phyloP scores from a whole-genome alignment of 495 filamentous ascomycete species.

The Aspergillus ellipticus region DNA sequence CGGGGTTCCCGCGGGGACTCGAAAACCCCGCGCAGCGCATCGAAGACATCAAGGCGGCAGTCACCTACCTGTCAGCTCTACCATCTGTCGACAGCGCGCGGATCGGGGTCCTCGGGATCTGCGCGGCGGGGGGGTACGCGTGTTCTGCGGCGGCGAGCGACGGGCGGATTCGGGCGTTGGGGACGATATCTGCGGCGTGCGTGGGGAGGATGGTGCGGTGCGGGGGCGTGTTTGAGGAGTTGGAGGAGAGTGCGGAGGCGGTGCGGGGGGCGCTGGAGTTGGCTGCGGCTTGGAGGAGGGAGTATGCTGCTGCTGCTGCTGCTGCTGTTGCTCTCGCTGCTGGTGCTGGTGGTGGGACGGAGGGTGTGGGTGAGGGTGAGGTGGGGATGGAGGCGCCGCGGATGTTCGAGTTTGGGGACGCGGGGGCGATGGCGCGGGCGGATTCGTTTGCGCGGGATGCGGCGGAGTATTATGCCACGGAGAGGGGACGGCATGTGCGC shows the following conservation, averaged over 20 bases:
- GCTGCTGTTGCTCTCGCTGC: too few species aligned
- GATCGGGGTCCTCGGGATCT: constrained; percentile 42
- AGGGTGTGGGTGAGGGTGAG: constrained; percentile 1
- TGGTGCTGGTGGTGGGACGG: not conserved
- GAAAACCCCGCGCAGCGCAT: constrained; percentile 37
- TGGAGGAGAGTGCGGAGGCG: constrained; percentile 15
- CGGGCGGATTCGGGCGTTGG: constrained; percentile 34
- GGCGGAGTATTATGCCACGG: constrained; percentile 21
- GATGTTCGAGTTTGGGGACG: constrained; percentile 9
- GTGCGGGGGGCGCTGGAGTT: constrained; percentile 13
- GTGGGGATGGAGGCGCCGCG: constrained; percentile 8
- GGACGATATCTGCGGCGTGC: constrained; percentile 26
- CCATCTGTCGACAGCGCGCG: constrained; percentile 22
- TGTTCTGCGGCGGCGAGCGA: constrained; percentile 35
- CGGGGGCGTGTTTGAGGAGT: constrained; percentile 13
- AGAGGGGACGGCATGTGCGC: constrained; percentile 19
- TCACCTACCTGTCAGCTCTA: constrained; percentile 29
- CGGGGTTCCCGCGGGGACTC: constrained; percentile 31
- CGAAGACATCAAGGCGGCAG: constrained; percentile 35
- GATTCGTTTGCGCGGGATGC: constrained; percentile 16
- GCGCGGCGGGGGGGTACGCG: constrained; percentile 35
- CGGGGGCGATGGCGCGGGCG: too few species aligned
- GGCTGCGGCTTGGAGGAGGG: constrained; percentile 19
- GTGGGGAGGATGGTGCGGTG: constrained; percentile 29
- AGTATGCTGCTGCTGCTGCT: too few species aligned